Conservation (phyloP, 2,329 filamentous ascomycete species). For the Diplodia intermedia region DNA sequence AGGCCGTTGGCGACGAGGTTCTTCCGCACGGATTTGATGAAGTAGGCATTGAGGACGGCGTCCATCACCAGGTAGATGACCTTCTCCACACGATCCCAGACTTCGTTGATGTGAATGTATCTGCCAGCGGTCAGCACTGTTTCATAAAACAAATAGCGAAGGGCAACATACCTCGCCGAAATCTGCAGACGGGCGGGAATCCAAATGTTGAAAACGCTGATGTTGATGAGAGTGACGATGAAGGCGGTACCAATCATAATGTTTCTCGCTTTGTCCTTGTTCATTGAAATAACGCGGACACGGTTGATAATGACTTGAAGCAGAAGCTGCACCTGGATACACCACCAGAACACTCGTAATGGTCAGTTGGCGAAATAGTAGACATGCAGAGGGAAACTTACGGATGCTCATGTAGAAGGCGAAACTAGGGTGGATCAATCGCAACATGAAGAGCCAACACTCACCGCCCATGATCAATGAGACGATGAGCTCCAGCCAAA, state of each 20-base stretch:
- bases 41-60: constrained; percentile 49
- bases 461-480: constrained; percentile 54
- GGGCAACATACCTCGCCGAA: constrained; percentile 37
- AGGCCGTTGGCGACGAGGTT: constrained; percentile 58
- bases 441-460: constrained; percentile 46
- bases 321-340: constrained; percentile 48
- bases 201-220: constrained; percentile 51
- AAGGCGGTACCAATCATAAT: constrained; percentile 49
- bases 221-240: constrained; percentile 49
- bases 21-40: constrained; percentile 53
- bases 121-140: constrained; percentile 22
- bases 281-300: constrained; percentile 46
- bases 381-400: constrained; percentile 31
- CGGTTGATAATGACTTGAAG: constrained; percentile 53
- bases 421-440: constrained; percentile 46
- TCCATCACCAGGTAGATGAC: constrained; percentile 49
- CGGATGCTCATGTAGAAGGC: constrained; percentile 44
- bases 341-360: constrained; percentile 42
- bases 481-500: constrained; percentile 56
- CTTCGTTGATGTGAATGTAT: constrained; percentile 46
- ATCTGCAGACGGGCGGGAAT: constrained; percentile 49
- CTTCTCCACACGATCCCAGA: constrained; percentile 51
- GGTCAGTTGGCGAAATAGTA: not conserved
- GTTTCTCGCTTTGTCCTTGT: constrained; percentile 41
- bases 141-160: not conserved